Conservation (phyloP, 2,329 filamentous ascomycete species). For the Diaporthe sp. region DNA sequence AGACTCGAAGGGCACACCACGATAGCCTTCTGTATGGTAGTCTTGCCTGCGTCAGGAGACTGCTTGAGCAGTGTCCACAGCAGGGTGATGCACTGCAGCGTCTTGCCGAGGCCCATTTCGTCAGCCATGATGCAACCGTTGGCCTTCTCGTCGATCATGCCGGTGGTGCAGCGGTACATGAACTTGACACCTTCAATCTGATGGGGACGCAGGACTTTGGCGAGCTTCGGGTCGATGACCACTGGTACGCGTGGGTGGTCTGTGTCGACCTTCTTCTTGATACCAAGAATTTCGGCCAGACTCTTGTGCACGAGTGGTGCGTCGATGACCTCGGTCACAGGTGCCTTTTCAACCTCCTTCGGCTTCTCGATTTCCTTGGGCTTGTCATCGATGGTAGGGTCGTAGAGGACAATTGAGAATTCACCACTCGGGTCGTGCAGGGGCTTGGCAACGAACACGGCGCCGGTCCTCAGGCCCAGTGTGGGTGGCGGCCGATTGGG, state of each 20-base stretch:
- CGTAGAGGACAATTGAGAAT: conserved; percentile 95
- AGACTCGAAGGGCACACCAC: conserved; percentile 97
- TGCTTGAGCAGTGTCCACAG: conserved; percentile 98
- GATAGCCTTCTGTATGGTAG: conserved; percentile 95
- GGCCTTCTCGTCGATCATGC: conserved; percentile 93
- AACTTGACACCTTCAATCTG: conserved; percentile 99
- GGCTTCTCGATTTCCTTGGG: conserved; percentile 67
- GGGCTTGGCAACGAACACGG: conserved; percentile 88
- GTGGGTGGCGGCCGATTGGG: conserved; percentile 86
- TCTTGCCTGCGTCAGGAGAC: conserved; percentile 92
- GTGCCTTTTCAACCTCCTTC: conserved; percentile 62
- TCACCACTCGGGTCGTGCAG: conserved; percentile 95
- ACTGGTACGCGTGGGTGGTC: conserved; percentile 93
- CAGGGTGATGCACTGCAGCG: conserved; percentile 94
- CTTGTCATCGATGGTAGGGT: conserved; percentile 93
- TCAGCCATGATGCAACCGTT: conserved; percentile 99
- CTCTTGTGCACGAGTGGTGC: conserved; percentile 93
- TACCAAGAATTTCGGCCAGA: conserved; percentile 91
- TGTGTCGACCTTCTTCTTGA: conserved; percentile 89
- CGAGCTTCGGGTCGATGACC: conserved; percentile 91
- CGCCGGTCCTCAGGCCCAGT: conserved; percentile 86
- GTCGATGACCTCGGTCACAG: conserved; percentile 71
- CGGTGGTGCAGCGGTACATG: conserved; percentile 93
- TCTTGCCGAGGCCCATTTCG: conserved; percentile 98
- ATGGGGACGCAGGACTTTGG: conserved; percentile 94